Base-by-base conservation (phyloP, 2,329 filamentous ascomycete genomes). In the Curvularia lunata region DNA sequence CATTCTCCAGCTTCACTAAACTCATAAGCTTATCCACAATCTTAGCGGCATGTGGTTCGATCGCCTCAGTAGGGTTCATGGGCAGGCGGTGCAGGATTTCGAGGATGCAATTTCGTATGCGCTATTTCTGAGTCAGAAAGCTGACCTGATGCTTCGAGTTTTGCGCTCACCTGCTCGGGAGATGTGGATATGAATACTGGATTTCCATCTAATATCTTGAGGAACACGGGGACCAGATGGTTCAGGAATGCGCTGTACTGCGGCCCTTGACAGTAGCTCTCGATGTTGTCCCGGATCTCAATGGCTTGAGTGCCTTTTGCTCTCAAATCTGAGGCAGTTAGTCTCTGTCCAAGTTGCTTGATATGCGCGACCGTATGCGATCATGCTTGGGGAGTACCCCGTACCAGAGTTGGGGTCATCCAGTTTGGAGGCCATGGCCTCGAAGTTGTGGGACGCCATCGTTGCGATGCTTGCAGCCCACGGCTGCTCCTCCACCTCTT, bases 161-260 rank as follows among this genome's bases (percentile, higher is more conserved):
- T 52, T 52, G 69, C 54, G 30, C 84, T 74, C 77, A 92, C 90
- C 84, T 98, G 95, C 74, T 99, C 95, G 51, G 88, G 84, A 2
- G 92, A 96, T 70, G 89, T 91, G 76, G 91, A 97, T 68, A 94
- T 89, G 75, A 99, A 98, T 64, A 96, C 91, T 38, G 92, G 93
- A 71, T 90, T 88, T 53, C 92, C 91, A 72, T 89, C 88, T 50
- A 99, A 82, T 52, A 97, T 91, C 75, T 85, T 88, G 74, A 95
- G 86, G 79, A 98, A 95, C 32, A 96, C 86, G 38, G 95, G 95
- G 81, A 98, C 90, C 70, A 97, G 84, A 78, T 91, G 91, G 73
- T 91, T 86, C 59, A 99, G 84, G 75, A 99, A 98, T 49, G 85
- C 83, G 27, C 86, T 79, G 76, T 98, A 99, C 69, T 88, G 88